phyloP scores from a whole-genome alignment of 345 rosid genomes.

The Firmiana major region DNA sequence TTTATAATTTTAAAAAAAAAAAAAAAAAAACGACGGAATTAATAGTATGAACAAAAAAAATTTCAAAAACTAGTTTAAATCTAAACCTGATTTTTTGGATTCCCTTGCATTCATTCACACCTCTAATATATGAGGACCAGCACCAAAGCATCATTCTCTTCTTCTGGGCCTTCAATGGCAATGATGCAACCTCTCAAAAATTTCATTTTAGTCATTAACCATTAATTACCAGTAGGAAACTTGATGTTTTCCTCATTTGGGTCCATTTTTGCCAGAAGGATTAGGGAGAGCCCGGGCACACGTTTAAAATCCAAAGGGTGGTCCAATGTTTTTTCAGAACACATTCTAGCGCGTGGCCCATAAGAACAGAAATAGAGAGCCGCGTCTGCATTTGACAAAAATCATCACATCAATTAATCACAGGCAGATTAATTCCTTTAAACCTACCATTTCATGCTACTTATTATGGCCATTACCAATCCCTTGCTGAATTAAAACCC shows the following conservation, averaged over 20 bases:
- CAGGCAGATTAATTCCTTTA: conserved; percentile 4
- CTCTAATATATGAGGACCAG: neutral
- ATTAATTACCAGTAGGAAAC: neutral
- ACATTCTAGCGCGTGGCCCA: conserved; percentile 18
- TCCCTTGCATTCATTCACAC: no score
- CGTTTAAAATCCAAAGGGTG: conserved; percentile 11
- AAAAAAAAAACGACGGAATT: no score
- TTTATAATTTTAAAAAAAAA: no score
- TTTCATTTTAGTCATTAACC: neutral
- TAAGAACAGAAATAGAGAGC: neutral
- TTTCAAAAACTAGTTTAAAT: no score
- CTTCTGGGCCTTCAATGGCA: neutral
- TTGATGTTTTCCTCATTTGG: neutral
- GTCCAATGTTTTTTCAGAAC: conserved; percentile 25
- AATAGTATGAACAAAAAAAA: no score
- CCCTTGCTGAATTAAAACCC: neutral
- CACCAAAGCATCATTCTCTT: neutral
- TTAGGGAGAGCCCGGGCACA: conserved; percentile 7
- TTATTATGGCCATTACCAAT: neutral
- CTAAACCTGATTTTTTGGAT: no score
- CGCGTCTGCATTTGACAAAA: conserved; percentile 1
- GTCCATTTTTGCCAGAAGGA: neutral
- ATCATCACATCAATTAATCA: conserved; percentile 10
- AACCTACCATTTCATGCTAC: neutral
- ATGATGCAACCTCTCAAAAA: neutral